Percentiles rank a stretch among this genome's conserved stretches.
Conservation (phyloP, 1,139 yeast species). For the Suhomyces anneliseae region DNA sequence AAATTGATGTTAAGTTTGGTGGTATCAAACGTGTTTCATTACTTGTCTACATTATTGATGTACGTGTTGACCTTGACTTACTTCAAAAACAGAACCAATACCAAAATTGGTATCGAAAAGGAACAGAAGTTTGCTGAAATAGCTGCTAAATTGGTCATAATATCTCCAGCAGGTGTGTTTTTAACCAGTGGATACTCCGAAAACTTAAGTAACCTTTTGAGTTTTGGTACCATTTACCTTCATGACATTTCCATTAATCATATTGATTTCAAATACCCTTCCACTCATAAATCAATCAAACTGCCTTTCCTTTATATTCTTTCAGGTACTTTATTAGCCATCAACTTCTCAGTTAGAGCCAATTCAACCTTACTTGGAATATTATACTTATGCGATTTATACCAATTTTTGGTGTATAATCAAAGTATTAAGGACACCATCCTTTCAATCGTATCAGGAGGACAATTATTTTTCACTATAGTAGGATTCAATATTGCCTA, state of each 20-base stretch:
- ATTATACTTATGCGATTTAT: slow-evolving; percentile 60
- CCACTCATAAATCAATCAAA: slow-evolving; percentile 13
- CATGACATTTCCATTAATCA: slow-evolving; percentile 40
- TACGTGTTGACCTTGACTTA: slow-evolving; percentile 44
- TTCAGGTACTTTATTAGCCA: slow-evolving; percentile 60
- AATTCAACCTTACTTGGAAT: slow-evolving; percentile 76
- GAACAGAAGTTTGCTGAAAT: slow-evolving; percentile 6
- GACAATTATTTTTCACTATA: slow-evolving; percentile 48
- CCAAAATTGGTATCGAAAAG: not conserved
- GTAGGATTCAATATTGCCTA: slow-evolving; percentile 52
- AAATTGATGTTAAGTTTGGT: slow-evolving; percentile 45
- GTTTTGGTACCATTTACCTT: slow-evolving; percentile 58
- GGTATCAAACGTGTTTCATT: slow-evolving; percentile 56
- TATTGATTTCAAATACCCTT: slow-evolving; percentile 15
- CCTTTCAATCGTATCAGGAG: slow-evolving; percentile 53
- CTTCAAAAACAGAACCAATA: slow-evolving; percentile 10
- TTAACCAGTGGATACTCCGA: slow-evolving; percentile 78
- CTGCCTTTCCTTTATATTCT: slow-evolving; percentile 33
- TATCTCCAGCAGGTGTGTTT: slow-evolving; percentile 83
- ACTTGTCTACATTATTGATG: slow-evolving; percentile 48
- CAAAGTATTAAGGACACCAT: slow-evolving; percentile 18
- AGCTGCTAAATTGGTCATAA: slow-evolving; percentile 20
- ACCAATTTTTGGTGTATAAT: slow-evolving; percentile 22
- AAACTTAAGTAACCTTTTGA: slow-evolving; percentile 63
- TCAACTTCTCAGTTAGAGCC: slow-evolving; percentile 66